Base-by-base conservation (phyloP, 2,329 filamentous ascomycete genomes). In the Parastagonospora nodorum region DNA sequence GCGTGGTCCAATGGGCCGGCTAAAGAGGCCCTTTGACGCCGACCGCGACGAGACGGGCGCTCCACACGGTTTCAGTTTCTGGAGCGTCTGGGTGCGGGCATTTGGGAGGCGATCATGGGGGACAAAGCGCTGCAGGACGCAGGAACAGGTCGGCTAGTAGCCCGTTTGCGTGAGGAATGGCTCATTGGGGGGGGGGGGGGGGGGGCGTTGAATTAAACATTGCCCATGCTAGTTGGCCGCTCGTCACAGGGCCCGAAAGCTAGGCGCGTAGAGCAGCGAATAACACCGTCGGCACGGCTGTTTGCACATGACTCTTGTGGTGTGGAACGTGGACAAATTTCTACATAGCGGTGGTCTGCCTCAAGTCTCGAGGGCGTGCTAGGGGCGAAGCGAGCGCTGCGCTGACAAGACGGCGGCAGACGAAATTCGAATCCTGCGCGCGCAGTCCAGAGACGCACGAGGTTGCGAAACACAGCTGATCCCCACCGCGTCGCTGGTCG, bases 261-360 rank as follows among this genome's bases (percentile, higher is more conserved):
- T 41, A 44, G 53, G 56, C 53, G 56, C 53, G 48, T 58, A 53
- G 39, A 51, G 50, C 50, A 47, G 50, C 55, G 55, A 55, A 58
- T 58, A 43, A 50, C 28, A 45, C 11, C 33, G 32, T 9, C 40
- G 41, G 3, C 33, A 36, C 16, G 11, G 41, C 41, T 15, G 10
- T 10, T 15, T 9, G 14, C 41, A 33, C 41, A 15, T 33, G 41
- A n/a, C 29, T 24, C 29, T 33, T 5, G 7, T 24, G 24, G 16
- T 24, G 16, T 15, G 14, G n/a, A 8, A 14, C 33, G 14, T 12
- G 10, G 33, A 6, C 33, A 15, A 12, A 5, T 36, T 16, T 40
- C 19, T 40, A 24, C 19, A 5, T 24, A 24, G 3, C 19, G 19
- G 19, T 24, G 5, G 19, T 24, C 19, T 24, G 19, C 19, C 19